Evolutionary conservation across 768 basidiomycete species (phyloP).

Genomic region (Suillus americanus): DNA sequence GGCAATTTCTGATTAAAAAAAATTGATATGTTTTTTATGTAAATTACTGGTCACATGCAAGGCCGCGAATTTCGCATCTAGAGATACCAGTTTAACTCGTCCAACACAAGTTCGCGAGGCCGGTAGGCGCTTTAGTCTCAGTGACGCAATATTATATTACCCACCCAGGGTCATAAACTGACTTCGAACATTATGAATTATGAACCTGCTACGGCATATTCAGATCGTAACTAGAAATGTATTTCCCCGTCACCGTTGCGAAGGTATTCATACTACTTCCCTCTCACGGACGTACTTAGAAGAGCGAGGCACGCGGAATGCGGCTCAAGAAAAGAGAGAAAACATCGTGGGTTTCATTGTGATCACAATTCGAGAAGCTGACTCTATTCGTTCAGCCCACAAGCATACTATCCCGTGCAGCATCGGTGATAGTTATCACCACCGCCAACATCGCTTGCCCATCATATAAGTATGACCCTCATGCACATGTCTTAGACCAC

Average conservation of each 20-base stretch:
- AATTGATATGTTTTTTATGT: not conserved
- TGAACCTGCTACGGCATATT: not conserved
- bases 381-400: slow-evolving; percentile 4
- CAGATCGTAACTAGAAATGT: slow-evolving; percentile 1
- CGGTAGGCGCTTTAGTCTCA: not conserved
- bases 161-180: not conserved
- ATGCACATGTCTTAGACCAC: slow-evolving; percentile 2
- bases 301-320: slow-evolving; percentile 17
- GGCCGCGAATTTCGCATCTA: not conserved
- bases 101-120: not conserved
- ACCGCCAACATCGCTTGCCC: not conserved
- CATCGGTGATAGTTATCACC: slow-evolving; percentile 8
- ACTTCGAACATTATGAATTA: not conserved
- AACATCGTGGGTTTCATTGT: slow-evolving; percentile 16
- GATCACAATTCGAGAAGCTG: slow-evolving; percentile 7
- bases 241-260: slow-evolving; percentile 1
- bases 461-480: slow-evolving; percentile 1
- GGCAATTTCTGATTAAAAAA: not conserved
- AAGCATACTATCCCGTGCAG: not conserved
- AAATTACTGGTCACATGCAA: not conserved
- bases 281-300: slow-evolving; percentile 12
- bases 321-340: slow-evolving; percentile 15
- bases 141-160: not conserved
- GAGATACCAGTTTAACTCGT: not conserved
- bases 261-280: slow-evolving; percentile 2